Evolutionary conservation across 176 grass and related monocot genomes (phyloP), one percentile per base, ranked within the genome.

Genomic region (Aegilops speltoides): DNA sequence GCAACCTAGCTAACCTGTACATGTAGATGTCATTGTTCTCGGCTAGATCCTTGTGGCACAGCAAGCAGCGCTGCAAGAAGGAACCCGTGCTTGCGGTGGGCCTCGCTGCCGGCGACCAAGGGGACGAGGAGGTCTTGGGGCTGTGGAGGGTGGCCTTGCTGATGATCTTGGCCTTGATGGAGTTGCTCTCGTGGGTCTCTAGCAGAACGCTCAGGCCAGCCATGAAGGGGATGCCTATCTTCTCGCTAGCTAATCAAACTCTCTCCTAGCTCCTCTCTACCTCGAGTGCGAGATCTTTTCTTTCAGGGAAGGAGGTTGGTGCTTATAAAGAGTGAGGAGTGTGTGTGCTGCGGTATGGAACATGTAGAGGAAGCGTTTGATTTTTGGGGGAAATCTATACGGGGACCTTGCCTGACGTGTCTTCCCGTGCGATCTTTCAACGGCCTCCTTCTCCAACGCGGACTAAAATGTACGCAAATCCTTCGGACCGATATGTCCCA

Each of bases 1-100:
- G 70, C 23, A 25, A 45, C 3, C 66, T 68, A 68, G 23, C 5
- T 65, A 90, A 93, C 92, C 88, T 93, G 82, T 93, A 93, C 92
- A 93, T 93, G 88, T 88, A 90, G 67, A 93, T 93, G 88, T 93
- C 88, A 54, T 28, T 88, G 73, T 77, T 86, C 46, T 83, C 85
- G 48, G 63, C 66, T 22, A 93, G 88, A 75, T 88, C 86, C 76
- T 28, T 86, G 37, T 46, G 67, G 83, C 92, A 93, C 15, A 93
- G 86, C 36, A 31, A 93, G 89, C 92, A 93, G 88, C 73, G 82
- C 62, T 93, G 83, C 83, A 93, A 45, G 86, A 93, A 93, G 68
- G 88, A 79, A 29, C 68, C 31, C 19, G 10, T 11, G 6, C 26
- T 1, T 1, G 60, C 77, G 22, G 22, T 22, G 25, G 46, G 20